Evolutionary conservation across 2,329 filamentous ascomycete species (phyloP).

Genomic region (Aspergillus fructus): DNA sequence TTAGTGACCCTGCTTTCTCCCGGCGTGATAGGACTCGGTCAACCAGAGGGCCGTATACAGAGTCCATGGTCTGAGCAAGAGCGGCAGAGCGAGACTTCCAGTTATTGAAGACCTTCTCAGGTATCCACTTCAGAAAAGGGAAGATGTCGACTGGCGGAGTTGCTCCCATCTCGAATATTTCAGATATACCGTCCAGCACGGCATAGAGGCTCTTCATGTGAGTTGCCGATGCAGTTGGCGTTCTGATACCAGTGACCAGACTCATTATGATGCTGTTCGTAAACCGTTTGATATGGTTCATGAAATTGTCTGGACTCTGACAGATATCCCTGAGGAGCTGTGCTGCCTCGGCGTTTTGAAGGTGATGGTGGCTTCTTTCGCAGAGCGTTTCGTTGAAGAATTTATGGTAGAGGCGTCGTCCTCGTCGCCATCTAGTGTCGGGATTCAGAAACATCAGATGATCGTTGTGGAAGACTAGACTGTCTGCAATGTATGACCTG

Average conservation of each 20-base stretch:
- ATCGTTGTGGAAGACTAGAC: slow-evolving; percentile 47
- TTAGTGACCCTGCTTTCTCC: slow-evolving; percentile 14
- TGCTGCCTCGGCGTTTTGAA: slow-evolving; percentile 50
- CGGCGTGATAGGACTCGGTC: slow-evolving; percentile 36
- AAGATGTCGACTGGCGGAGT: slow-evolving; percentile 53
- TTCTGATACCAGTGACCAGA: slow-evolving; percentile 16
- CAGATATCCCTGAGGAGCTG: slow-evolving; percentile 51
- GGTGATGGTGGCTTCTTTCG: slow-evolving; percentile 43
- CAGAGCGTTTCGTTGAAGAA: slow-evolving; percentile 47
- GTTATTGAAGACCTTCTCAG: slow-evolving; percentile 41
- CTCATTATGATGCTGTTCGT: slow-evolving; percentile 52
- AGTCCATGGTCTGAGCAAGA: slow-evolving; percentile 35
- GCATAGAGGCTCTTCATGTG: not conserved
- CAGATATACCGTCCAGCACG: not conserved
- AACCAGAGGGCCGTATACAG: slow-evolving; percentile 35
- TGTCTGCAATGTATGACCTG: slow-evolving; percentile 41
- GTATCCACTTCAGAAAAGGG: slow-evolving; percentile 45
- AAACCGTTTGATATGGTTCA: slow-evolving; percentile 50
- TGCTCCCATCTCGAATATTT: slow-evolving; percentile 41
- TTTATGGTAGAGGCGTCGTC: slow-evolving; percentile 49
- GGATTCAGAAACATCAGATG: slow-evolving; percentile 51
- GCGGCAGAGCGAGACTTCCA: slow-evolving; percentile 38
- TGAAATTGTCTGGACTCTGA: slow-evolving; percentile 42
- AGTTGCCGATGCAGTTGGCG: not conserved
- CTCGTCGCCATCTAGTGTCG: slow-evolving; percentile 45